phyloP scores from a whole-genome alignment of 169 alveolate genomes.

The Plasmodium vivax region DNA sequence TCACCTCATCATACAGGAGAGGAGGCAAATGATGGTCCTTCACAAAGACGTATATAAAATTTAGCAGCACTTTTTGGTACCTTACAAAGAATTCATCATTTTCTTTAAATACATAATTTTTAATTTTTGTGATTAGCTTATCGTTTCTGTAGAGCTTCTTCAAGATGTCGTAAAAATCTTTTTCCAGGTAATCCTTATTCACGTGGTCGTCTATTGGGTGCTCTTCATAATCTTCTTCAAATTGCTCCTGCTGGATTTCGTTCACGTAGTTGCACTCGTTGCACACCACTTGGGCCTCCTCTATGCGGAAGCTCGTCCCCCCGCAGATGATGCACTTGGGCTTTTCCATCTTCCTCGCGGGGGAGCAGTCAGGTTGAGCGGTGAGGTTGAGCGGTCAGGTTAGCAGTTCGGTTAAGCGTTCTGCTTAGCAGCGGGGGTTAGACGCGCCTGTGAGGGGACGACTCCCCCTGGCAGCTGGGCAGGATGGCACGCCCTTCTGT shows the following conservation, averaged over 20 bases:
- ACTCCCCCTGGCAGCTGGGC: not conserved
- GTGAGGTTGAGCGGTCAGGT: no score
- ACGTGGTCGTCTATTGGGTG: not conserved
- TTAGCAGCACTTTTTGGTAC: conserved; percentile 30
- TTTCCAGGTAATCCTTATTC: conserved; percentile 8
- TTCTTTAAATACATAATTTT: conserved; percentile 51
- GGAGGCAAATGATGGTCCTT: conserved; percentile 9
- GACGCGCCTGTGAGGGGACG: not conserved
- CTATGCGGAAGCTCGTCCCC: not conserved
- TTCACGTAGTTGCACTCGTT: conserved; percentile 45
- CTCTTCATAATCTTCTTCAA: conserved; percentile 21
- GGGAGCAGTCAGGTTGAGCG: not conserved
- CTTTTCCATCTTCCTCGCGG: conserved; percentile 2
- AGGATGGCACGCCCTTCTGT: not conserved
- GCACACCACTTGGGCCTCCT: conserved; percentile 51
- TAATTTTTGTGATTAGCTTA: conserved; percentile 2
- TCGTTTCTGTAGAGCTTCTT: conserved; percentile 49
- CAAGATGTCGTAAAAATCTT: conserved; percentile 23
- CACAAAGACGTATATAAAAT: conserved; percentile 1
- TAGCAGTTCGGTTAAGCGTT: no score
- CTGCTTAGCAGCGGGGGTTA: not conserved
- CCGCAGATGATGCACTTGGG: conserved; percentile 31
- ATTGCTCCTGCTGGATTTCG: conserved; percentile 23
- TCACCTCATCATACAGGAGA: conserved; percentile 28
- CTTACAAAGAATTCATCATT: conserved; percentile 63